Conservation (phyloP, 2,329 filamentous ascomycete species). For the Leptographium galeiforme region DNA sequence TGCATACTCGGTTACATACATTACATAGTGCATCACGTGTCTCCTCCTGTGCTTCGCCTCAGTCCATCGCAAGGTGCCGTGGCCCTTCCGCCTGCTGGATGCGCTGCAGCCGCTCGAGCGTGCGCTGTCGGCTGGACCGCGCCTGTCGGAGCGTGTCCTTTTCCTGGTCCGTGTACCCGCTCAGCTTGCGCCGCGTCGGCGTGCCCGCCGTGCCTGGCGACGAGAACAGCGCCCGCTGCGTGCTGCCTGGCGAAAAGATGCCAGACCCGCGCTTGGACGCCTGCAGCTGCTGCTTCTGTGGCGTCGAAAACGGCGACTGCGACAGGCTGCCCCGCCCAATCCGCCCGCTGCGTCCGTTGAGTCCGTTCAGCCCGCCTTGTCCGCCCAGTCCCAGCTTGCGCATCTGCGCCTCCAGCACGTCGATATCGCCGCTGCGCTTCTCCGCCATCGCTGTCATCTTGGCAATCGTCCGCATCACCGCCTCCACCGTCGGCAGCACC, state of each 20-base stretch:
- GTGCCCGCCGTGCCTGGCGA: constrained; percentile 17
- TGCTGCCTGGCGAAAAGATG: constrained; percentile 17
- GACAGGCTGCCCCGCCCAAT: not conserved
- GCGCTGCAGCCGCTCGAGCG: constrained; percentile 12
- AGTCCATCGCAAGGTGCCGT: constrained; percentile 12
- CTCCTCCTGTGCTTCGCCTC: not conserved
- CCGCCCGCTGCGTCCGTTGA: too few relatives aligned
- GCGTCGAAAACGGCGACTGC: constrained; percentile 25
- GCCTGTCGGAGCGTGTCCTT: constrained; percentile 42
- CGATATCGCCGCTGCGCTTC: constrained; percentile 79
- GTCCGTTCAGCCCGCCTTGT: constrained; percentile 22
- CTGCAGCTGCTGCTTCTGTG: constrained; percentile 21
- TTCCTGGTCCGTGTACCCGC: constrained; percentile 45
- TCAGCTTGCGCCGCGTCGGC: constrained; percentile 47
- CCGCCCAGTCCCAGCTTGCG: constrained; percentile 50
- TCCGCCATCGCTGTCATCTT: constrained; percentile 92
- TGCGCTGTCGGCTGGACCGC: constrained; percentile 24
- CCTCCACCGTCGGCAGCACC: constrained; percentile 72
- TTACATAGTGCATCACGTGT: not conserved
- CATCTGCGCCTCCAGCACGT: constrained; percentile 79
- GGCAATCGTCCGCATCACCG: constrained; percentile 76
- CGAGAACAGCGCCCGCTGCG: constrained; percentile 23
- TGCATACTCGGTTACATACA: not conserved
- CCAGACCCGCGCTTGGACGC: constrained; percentile 19
- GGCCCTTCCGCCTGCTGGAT: constrained; percentile 29